Evolutionary conservation across 305 asterid genomes (phyloP).

Genomic region (Lippia alba): DNA sequence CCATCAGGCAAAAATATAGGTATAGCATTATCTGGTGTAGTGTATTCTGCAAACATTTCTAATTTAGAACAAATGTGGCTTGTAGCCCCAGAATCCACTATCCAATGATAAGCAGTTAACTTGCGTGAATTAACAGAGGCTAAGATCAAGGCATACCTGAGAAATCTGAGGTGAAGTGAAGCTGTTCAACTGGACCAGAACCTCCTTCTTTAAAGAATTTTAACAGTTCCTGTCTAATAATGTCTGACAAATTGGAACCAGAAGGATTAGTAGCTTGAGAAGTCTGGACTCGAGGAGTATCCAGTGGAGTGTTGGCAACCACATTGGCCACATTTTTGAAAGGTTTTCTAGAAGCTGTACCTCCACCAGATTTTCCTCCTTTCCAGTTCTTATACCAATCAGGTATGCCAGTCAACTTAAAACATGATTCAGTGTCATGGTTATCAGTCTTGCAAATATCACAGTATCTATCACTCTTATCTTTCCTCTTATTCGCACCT

Average conservation of each 20-base stretch:
- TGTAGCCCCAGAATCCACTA: not conserved
- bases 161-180: not conserved
- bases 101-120: not conserved
- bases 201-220: not conserved
- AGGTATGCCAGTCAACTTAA: not conserved
- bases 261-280: not conserved
- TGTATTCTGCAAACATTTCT: not conserved
- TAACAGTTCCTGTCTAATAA: not conserved
- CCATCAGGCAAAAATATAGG: not conserved
- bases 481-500: not conserved
- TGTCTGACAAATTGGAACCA: not conserved
- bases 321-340: not conserved
- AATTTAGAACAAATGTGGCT: not conserved
- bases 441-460: not conserved
- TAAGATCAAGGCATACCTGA: not conserved
- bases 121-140: not conserved
- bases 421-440: not conserved
- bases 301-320: not conserved
- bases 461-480: not conserved
- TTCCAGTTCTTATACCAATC: not conserved
- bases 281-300: too few species aligned
- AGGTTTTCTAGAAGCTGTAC: too few species aligned
- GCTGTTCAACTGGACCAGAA: not conserved
- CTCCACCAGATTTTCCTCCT: not conserved
- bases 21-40: not conserved